phyloP scores from a whole-genome alignment of 805 yeast species.

The Metschnikowia peoriensis region DNA sequence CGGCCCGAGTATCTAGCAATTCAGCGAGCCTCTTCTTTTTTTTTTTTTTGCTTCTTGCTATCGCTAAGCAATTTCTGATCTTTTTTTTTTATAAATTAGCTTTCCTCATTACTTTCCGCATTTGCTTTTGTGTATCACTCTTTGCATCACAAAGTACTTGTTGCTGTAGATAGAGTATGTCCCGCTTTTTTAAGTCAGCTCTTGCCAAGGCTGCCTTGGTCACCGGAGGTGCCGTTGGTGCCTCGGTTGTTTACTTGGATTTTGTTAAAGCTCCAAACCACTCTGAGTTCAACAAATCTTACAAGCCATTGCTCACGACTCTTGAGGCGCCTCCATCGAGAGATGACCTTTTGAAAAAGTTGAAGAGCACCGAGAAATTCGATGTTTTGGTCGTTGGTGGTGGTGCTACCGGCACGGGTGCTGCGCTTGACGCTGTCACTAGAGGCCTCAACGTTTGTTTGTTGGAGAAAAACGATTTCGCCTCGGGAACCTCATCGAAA shows the following conservation, averaged over 20 bases:
- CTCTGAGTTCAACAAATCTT: constrained; percentile 25
- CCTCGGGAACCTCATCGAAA: constrained; percentile 89
- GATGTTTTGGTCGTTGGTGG: constrained; percentile 92
- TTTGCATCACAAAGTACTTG: background rate
- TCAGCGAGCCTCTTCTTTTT: background rate
- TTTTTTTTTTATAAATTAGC: background rate
- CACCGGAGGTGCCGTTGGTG: constrained; percentile 35
- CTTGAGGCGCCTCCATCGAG: constrained; percentile 56
- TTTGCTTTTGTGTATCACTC: background rate
- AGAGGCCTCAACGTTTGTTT: constrained; percentile 88
- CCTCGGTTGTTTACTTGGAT: constrained; percentile 39
- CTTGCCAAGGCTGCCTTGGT: constrained; percentile 32
- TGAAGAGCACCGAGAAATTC: constrained; percentile 44
- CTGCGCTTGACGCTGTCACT: constrained; percentile 86
- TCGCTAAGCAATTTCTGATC: background rate
- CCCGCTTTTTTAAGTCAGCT: constrained; percentile 21
- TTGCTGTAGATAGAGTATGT: constrained; percentile 12
- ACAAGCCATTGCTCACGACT: constrained; percentile 44
- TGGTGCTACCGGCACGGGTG: constrained; percentile 94
- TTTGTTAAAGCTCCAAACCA: constrained; percentile 35
- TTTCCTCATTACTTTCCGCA: background rate
- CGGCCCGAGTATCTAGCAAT: constrained; percentile 5
- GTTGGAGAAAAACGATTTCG: constrained; percentile 85
- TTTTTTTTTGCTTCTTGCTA: constrained; percentile 1
- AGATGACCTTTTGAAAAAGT: constrained; percentile 44